Conservation (phyloP, 305 asterid species). For the Andrographis paniculata region DNA sequence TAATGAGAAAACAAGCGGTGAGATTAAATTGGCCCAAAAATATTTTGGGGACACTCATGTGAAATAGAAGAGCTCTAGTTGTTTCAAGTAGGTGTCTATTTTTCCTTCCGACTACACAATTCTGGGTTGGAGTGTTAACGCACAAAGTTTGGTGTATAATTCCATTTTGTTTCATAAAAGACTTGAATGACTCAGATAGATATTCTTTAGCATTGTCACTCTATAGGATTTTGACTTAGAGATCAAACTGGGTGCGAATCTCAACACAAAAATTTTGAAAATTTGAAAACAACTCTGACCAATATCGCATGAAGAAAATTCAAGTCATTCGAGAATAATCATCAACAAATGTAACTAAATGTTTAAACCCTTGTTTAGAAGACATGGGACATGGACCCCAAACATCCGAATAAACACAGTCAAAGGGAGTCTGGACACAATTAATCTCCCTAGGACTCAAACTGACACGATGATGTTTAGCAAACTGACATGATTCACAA, state of each 20-base stretch:
- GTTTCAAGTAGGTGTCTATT: not conserved
- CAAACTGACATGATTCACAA: conserved; percentile 7
- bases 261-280: not conserved
- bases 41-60: not conserved
- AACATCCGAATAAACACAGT: not conserved
- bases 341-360: not conserved
- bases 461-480: conserved; percentile 5
- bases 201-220: not conserved
- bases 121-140: not conserved
- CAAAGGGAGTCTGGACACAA: not conserved
- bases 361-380: not conserved
- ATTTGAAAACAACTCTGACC: not conserved
- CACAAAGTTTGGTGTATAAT: not conserved
- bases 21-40: not conserved
- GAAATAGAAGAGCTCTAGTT: not conserved
- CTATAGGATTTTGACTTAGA: not conserved
- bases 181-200: not conserved
- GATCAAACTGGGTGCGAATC: not conserved
- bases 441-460: not conserved
- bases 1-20: not conserved
- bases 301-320: not conserved
- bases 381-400: not conserved
- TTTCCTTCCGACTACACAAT: not conserved
- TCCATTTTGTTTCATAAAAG: not conserved
- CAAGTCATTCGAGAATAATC: not conserved